Percentiles rank a stretch among this genome's conserved stretches.
These are phyloP conservation scores for Fusarium sacchari DNA, from an alignment of 2,329 filamentous ascomycete genomes.

Conservation along the genomic window DNA sequence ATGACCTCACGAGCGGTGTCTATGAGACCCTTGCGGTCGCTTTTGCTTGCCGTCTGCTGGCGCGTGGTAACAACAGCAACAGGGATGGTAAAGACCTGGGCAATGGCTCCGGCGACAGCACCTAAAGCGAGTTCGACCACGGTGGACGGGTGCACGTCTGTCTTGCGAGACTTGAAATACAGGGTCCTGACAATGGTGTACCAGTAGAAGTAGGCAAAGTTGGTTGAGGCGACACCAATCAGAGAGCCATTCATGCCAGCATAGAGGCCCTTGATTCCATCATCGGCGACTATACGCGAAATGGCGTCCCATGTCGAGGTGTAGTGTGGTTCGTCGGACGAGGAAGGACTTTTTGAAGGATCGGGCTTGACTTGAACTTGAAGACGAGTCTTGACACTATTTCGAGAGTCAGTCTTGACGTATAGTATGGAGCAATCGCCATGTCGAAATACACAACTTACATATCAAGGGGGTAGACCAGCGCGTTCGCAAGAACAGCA, in stretches of 20 bases:
- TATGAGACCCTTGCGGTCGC: conserved; percentile 84
- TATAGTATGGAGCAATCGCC: not conserved
- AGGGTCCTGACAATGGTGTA: conserved; percentile 87
- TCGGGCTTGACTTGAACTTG: conserved; percentile 87
- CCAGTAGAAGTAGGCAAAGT: conserved; percentile 99
- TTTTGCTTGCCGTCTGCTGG: conserved; percentile 90
- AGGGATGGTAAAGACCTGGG: conserved; percentile 95
- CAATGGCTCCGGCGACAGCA: conserved; percentile 87
- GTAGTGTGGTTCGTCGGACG: conserved; percentile 73
- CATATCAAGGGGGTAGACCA: conserved; percentile 98
- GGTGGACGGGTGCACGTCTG: conserved; percentile 72
- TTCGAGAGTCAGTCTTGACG: not conserved
- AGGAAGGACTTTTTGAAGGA: conserved; percentile 57
- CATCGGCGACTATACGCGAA: conserved; percentile 80
- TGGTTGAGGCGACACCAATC: conserved; percentile 93
- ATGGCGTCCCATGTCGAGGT: conserved; percentile 89
- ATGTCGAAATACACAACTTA: conserved; percentile 58
- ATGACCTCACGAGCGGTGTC: conserved; percentile 91
- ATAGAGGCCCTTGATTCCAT: conserved; percentile 86
- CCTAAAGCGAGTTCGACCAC: conserved; percentile 85
- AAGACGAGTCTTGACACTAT: conserved; percentile 91
- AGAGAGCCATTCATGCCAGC: conserved; percentile 87
- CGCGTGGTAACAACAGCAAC: conserved; percentile 95
- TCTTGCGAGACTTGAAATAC: conserved; percentile 72
- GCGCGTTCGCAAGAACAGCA: conserved; percentile 91